These are phyloP conservation scores for Suhomyces wounanorum DNA, from an alignment of 1,139 yeast species.

Conservation along the genomic window DNA sequence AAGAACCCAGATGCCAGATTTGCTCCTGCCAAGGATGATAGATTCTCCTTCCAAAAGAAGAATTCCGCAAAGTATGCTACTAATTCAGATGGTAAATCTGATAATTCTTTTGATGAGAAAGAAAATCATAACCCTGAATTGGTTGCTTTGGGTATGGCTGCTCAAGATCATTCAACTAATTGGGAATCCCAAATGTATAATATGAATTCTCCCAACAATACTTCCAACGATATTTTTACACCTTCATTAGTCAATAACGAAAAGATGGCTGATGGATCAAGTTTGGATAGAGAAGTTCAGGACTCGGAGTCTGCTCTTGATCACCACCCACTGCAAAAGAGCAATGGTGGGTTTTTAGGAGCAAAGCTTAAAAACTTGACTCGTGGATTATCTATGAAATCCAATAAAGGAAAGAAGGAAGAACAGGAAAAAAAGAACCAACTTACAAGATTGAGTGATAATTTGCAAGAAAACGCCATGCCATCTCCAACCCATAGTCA, in stretches of 20 bases:
- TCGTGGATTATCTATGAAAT: conserved; percentile 28
- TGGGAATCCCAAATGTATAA: conserved; percentile 71
- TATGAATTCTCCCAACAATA: conserved; percentile 38
- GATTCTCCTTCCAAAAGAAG: conserved; percentile 75
- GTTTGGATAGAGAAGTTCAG: conserved; percentile 8
- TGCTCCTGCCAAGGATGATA: conserved; percentile 80
- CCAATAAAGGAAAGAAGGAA: conserved; percentile 15
- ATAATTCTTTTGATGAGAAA: conserved; percentile 11
- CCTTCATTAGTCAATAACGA: conserved; percentile 26
- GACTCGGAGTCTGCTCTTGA: conserved; percentile 7
- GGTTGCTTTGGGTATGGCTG: conserved; percentile 65
- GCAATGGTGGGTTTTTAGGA: conserved; percentile 14
- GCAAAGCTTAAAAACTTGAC: conserved; percentile 22
- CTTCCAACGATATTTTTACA: conserved; percentile 24
- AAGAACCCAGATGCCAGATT: conserved; percentile 84
- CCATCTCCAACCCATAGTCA: conserved; percentile 17
- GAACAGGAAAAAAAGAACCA: conserved; percentile 13
- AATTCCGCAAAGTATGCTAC: conserved; percentile 34
- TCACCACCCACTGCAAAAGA: conserved; percentile 9
- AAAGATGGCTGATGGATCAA: conserved; percentile 14
- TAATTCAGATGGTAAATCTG: conserved; percentile 2
- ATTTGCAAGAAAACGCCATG: conserved; percentile 23
- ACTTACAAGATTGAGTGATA: conserved; percentile 39
- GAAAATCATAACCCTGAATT: conserved; percentile 54
- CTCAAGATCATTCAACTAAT: conserved; percentile 66